Conservation (phyloP, 2,329 filamentous ascomycete species). For the Setomelanomma holmii region DNA sequence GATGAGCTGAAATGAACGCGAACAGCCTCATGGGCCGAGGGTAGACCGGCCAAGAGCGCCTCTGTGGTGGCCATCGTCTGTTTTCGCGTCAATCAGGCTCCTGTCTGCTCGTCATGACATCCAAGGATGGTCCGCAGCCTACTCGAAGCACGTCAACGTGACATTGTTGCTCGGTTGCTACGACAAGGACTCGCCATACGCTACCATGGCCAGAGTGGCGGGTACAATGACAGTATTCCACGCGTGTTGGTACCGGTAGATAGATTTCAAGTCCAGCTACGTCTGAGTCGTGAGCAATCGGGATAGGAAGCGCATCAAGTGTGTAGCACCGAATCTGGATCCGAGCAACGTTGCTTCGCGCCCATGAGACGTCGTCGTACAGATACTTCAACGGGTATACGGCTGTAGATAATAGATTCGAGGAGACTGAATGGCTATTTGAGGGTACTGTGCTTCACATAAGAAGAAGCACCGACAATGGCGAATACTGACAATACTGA, state of each 20-base stretch:
- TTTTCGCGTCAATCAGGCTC: neutral
- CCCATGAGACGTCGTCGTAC: neutral
- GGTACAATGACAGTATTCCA: neutral
- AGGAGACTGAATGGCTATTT: too few relatives aligned
- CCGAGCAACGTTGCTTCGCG: neutral
- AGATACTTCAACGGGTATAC: neutral
- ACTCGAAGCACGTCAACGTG: constrained; percentile 4
- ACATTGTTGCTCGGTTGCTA: neutral
- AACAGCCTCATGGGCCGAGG: constrained; percentile 3
- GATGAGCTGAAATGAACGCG: neutral
- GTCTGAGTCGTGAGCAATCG: neutral
- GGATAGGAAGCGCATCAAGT: neutral
- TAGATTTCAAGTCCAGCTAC: neutral
- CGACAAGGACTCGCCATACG: neutral
- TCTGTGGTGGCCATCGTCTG: too few relatives aligned
- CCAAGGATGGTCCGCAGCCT: neutral
- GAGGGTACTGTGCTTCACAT: neutral
- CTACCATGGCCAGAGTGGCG: neutral
- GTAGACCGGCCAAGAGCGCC: neutral
- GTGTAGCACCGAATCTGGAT: neutral
- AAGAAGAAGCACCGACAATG: too few relatives aligned
- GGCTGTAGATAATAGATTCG: too few relatives aligned
- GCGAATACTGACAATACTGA: too few relatives aligned
- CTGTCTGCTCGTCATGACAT: neutral
- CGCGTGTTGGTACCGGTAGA: neutral